A percentile compares a stretch with the other conserved stretches of the same genome.
phyloP scores from a whole-genome alignment of 371 early-diverging fungal species.

The Choanephora cucurbitarum region DNA sequence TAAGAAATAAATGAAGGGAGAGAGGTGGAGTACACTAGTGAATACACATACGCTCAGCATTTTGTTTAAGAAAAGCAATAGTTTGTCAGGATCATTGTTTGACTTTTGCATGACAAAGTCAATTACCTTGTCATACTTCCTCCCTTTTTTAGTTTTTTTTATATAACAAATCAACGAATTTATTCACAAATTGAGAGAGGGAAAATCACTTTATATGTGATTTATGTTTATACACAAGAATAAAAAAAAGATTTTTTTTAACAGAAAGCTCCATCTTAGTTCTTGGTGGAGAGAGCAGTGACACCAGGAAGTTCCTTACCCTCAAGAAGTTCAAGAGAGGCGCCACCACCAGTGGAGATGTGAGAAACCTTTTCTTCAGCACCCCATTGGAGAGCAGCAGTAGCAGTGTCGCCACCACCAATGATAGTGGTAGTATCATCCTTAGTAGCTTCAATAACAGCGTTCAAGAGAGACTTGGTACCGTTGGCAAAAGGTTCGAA shows the following conservation, averaged over 20 bases:
- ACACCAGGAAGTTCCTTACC: constrained; percentile 92
- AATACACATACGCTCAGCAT: no score
- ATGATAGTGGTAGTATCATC: constrained; percentile 73
- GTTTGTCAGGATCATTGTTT: no score
- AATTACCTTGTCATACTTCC: no score
- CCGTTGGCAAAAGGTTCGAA: constrained; percentile 91
- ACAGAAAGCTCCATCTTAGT: constrained; percentile 12
- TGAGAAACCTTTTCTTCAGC: constrained; percentile 89
- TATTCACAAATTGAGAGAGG: no score
- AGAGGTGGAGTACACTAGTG: no score
- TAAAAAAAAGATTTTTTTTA: constrained; percentile 14
- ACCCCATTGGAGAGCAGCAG: constrained; percentile 92
- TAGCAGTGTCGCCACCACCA: constrained; percentile 98
- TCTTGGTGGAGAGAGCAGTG: constrained; percentile 75
- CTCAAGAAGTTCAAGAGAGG: constrained; percentile 95
- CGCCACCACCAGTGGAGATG: constrained; percentile 98
- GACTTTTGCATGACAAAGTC: no score
- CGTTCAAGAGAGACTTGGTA: constrained; percentile 83
- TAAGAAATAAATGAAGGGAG: no score
- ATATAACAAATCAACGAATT: no score
- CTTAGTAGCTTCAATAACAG: constrained; percentile 83
- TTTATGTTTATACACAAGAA: constrained; percentile 17
- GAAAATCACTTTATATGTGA: not conserved
- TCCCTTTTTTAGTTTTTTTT: no score
- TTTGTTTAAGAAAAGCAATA: no score